These are phyloP conservation scores for Aspergillus uvarum DNA, from an alignment of 2,329 filamentous ascomycete genomes.

Conservation along the genomic window DNA sequence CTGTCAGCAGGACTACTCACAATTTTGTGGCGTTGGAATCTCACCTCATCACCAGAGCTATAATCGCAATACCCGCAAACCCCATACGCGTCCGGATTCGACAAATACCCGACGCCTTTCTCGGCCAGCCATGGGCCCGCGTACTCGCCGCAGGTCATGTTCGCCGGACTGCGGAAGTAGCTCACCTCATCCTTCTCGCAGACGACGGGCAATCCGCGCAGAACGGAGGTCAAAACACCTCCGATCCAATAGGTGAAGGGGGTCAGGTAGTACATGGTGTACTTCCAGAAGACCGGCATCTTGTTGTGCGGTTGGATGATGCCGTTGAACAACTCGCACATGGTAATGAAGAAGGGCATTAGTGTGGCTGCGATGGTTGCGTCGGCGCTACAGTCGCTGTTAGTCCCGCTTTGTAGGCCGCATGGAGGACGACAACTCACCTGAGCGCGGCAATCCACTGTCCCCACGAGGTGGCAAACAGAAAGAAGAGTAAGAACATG, in stretches of 20 bases:
- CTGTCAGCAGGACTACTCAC: not conserved
- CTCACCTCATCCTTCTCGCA: slow-evolving; percentile 67
- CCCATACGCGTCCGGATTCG: slow-evolving; percentile 58
- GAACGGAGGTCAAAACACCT: slow-evolving; percentile 74
- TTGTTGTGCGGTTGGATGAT: slow-evolving; percentile 75
- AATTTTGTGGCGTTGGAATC: slow-evolving; percentile 4
- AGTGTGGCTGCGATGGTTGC: slow-evolving; percentile 76
- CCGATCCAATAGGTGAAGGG: slow-evolving; percentile 81
- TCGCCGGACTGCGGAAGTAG: slow-evolving; percentile 63
- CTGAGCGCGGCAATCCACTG: slow-evolving; percentile 75
- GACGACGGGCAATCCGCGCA: slow-evolving; percentile 62
- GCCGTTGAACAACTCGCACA: slow-evolving; percentile 82
- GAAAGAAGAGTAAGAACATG: slow-evolving; percentile 70
- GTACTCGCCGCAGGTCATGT: slow-evolving; percentile 70
- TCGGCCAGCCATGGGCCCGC: slow-evolving; percentile 66
- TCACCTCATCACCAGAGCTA: slow-evolving; percentile 42
- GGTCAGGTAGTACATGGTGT: slow-evolving; percentile 80
- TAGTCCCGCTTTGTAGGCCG: not conserved
- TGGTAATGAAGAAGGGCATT: slow-evolving; percentile 80
- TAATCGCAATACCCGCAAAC: slow-evolving; percentile 80
- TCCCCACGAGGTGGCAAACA: slow-evolving; percentile 70
- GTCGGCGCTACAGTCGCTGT: slow-evolving; percentile 25
- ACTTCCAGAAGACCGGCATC: slow-evolving; percentile 75
- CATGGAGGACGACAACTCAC: slow-evolving; percentile 44
- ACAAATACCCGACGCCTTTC: slow-evolving; percentile 70